Percentiles rank a stretch among this genome's conserved stretches.
Conservation (phyloP, 805 yeast species). For the Grigorovia yakushimaensis region DNA sequence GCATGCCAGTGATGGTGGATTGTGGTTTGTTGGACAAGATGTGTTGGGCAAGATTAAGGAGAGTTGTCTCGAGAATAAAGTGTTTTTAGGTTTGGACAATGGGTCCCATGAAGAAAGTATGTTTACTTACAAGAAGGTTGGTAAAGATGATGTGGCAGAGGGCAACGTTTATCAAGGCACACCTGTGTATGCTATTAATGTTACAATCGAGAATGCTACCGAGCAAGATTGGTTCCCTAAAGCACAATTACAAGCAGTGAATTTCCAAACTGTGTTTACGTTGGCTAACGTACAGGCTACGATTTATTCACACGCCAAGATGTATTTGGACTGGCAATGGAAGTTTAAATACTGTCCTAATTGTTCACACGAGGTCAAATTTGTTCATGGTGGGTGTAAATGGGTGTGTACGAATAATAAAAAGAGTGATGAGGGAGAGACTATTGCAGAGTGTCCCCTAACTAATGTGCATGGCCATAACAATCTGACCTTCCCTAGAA, state of each 20-base stretch:
- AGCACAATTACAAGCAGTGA: neutral
- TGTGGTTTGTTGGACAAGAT: neutral
- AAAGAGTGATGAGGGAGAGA: conserved; percentile 29
- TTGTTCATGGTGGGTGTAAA: conserved; percentile 62
- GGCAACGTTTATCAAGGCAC: conserved; percentile 38
- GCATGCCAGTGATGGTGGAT: neutral
- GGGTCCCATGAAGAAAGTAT: neutral
- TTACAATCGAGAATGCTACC: too few relatives aligned
- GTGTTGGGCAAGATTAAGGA: too few relatives aligned
- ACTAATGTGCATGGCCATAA: conserved; percentile 23
- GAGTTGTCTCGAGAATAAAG: too few relatives aligned
- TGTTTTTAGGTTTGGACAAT: conserved; percentile 18
- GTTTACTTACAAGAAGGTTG: conserved; percentile 31
- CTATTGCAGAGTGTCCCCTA: neutral
- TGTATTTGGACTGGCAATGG: conserved; percentile 76
- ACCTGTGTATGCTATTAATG: conserved; percentile 57
- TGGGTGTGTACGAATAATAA: conserved; percentile 39
- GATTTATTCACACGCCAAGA: conserved; percentile 69
- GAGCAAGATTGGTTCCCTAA: too few relatives aligned
- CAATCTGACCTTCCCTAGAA: conserved; percentile 82
- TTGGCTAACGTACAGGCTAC: conserved; percentile 42
- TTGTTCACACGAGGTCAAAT: conserved; percentile 59
- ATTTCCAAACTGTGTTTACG: conserved; percentile 9
- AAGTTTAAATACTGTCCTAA: conserved; percentile 76
- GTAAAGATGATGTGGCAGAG: neutral